Evolutionary conservation across 805 yeast species (phyloP), one percentile per base, ranked within the genome.

Genomic region (Kluyveromyces wickerhamii): DNA sequence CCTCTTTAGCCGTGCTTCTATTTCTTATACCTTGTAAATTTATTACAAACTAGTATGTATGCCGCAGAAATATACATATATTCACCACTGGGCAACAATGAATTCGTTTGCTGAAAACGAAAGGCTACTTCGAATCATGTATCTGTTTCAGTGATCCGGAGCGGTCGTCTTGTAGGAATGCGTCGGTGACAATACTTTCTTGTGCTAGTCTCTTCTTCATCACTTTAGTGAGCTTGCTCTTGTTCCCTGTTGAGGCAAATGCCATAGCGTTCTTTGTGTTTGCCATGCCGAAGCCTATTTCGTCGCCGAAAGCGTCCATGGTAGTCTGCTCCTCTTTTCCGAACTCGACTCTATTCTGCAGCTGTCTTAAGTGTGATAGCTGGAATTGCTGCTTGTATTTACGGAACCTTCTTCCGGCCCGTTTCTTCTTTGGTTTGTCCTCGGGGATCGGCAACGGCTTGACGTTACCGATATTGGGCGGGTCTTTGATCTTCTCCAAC

Each of bases 291-390:
- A 86, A 49, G 0, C 95, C 95, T 21, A 81, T 63, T 48, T 85
- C 95, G 35, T 84, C 87, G 8, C 94, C 94, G 51, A 65, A 79
- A 0, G 75, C 66, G 41, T 81, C 87, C 41, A 64, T 62, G 3
- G 67, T 62, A 1, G 78, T 69, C 14, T 68, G 74, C 51, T 85
- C 95, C 42, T 69, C 66, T 46, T 77, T 71, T 5, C 94, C 96
- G 60, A 89, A 88, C 27, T 69, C 80, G 74, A 88, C 70, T 49
- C 82, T 73, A 53, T 89, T 87, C 49, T 85, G 95, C 3, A 94
- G 81, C 44, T 76, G 79, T 22, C 87, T 77, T 28, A 83, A 54
- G 36, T 87, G 94, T 0, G 95, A 79, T 69, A 82, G 70, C 48
- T 78, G 79, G 59, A 80, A 78, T 50, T 83, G 77, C 51, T 86